Base-by-base conservation (phyloP, 2,329 filamentous ascomycete genomes). In the Colletotrichum musicola region DNA sequence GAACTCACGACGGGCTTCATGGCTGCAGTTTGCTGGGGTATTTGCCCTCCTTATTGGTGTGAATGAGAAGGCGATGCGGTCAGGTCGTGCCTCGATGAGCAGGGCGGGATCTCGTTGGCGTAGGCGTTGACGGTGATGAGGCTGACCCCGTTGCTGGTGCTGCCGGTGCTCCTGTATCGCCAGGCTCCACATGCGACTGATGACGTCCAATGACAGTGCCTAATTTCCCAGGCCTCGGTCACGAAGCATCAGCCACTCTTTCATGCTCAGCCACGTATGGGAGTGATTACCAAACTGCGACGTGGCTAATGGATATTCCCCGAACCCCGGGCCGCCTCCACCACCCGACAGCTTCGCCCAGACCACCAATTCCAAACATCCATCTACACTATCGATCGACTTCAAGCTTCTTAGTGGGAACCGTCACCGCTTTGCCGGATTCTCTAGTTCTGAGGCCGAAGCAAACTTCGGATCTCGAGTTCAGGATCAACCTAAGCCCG, bases 1-100 rank as follows among this genome's bases (percentile, higher is more conserved):
- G 94, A 91, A 78, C 93, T 92, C 75, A 98, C 93, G 78, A 98
- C 86, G 74, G 95, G 95, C 91, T 98, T 98, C 95, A 98, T 98
- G 78, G 77, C 89, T 84, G 81, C 74, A 74, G 72, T 71, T 59
- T 47, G n/a, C 20, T 44, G 27, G 55, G 51, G 51, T 14, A 16
- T 14, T 16, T n/a, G 12, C n/a, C 35, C 16, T 55, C 40, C 30
- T 10, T 38, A 13, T 27, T 25, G 58, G 16, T 4, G 16, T 58
- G 2, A 25, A 67, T 67, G 51, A 13, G n/a, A 53, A 62, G 42
- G 25, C 54, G 35, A 70, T 63, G 69, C 65, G 64, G 25, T 61
- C n/a, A 46, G 35, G 51, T 47, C 68, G 68, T 59, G 69, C 50
- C 35, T 68, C 46, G 27, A 40, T 61, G 22, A 42, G 50, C 42